Conservation (phyloP, 495 filamentous ascomycete species). For the Aspergillus coremiiformis region DNA sequence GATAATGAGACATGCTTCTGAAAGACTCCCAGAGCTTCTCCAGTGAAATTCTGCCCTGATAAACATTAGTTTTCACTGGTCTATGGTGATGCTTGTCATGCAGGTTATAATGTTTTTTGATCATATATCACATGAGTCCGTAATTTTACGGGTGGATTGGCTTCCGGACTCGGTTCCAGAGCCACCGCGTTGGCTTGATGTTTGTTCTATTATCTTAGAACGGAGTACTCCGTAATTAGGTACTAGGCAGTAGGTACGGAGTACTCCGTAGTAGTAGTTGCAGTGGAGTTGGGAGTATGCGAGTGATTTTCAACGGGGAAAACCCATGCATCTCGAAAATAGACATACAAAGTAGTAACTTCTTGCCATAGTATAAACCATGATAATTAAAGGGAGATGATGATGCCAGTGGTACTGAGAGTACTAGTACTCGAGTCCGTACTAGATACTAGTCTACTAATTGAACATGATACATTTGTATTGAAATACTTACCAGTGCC, state of each 20-base stretch:
- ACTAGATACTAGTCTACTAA: too few species aligned
- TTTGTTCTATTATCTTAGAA: background rate
- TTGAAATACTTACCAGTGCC: too few species aligned
- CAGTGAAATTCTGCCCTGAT: background rate
- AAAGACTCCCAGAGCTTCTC: background rate
- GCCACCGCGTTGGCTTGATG: background rate
- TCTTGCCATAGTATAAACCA: too few species aligned
- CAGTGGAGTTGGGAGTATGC: too few species aligned
- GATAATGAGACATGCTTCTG: background rate
- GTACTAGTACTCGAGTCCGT: too few species aligned
- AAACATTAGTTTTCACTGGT: background rate
- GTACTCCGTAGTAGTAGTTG: too few species aligned
- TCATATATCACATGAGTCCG: constrained; percentile 6
- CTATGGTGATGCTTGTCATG: constrained; percentile 3
- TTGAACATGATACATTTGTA: too few species aligned
- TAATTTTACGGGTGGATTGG: constrained; percentile 1
- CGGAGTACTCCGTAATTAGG: too few species aligned
- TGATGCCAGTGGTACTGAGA: too few species aligned
- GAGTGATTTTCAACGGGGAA: background rate
- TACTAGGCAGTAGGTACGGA: too few species aligned
- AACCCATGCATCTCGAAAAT: background rate
- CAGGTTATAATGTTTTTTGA: constrained; percentile 4
- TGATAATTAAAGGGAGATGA: too few species aligned
- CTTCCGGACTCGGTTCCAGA: background rate
- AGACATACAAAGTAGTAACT: too few species aligned